A percentile compares a stretch with the other conserved stretches of the same genome.
Conservation (phyloP, 345 rosid species). For the Citrus glauca region DNA sequence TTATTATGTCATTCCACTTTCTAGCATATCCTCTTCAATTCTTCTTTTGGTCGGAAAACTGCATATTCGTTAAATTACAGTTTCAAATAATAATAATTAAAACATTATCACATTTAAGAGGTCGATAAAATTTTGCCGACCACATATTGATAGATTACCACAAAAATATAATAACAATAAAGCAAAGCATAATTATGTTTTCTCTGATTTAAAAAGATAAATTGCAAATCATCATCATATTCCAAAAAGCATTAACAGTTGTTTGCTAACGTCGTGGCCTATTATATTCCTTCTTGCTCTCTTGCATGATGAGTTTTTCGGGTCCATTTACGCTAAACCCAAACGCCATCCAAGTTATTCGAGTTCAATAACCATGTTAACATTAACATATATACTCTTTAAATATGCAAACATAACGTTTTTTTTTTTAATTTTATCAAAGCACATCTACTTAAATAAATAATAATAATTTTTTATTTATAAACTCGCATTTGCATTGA, state of each 20-base stretch:
- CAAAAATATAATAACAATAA: background rate
- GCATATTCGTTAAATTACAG: background rate
- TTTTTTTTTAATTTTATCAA: too few relatives aligned
- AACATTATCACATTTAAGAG: background rate
- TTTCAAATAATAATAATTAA: background rate
- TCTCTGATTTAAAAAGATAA: background rate
- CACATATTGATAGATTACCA: background rate
- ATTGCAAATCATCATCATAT: background rate
- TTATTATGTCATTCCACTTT: background rate
- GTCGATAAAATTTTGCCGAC: background rate
- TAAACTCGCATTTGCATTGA: too few relatives aligned
- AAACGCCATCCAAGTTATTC: too few relatives aligned
- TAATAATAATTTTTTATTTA: too few relatives aligned
- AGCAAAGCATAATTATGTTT: background rate
- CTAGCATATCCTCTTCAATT: background rate
- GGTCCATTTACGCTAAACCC: background rate
- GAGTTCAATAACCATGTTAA: too few relatives aligned
- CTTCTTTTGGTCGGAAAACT: background rate
- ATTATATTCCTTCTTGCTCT: background rate
- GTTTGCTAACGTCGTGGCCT: background rate
- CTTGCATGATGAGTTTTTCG: background rate
- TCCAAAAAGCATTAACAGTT: background rate
- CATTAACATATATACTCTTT: too few relatives aligned
- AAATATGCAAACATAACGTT: too few relatives aligned
- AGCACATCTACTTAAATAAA: too few relatives aligned